Percentiles rank a stretch among this genome's conserved stretches.
phyloP scores from a whole-genome alignment of 441 rosid species.

The Breynia disticha region DNA sequence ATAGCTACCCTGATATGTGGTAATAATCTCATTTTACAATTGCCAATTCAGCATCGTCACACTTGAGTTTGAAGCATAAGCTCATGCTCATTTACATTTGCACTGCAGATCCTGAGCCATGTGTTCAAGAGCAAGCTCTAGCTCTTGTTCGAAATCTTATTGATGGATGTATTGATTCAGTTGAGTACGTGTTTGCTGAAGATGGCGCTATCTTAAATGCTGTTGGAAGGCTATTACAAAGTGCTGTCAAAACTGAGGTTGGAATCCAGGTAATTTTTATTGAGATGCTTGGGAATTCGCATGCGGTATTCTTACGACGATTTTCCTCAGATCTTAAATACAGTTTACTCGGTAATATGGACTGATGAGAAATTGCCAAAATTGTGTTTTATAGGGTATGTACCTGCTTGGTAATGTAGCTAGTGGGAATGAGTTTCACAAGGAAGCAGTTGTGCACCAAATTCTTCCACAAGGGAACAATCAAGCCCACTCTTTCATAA shows the following conservation, averaged over 20 bases:
- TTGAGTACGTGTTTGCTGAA: constrained; percentile 63
- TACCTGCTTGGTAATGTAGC: constrained; percentile 64
- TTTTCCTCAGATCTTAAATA: background rate
- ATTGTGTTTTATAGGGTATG: constrained; percentile 49
- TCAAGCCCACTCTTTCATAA: constrained; percentile 32
- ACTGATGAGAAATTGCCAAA: background rate
- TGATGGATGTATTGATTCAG: constrained; percentile 55
- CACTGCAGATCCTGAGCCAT: constrained; percentile 65
- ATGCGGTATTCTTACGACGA: background rate
- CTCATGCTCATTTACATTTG: constrained; percentile 10
- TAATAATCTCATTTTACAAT: constrained; percentile 19
- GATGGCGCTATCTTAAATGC: constrained; percentile 60
- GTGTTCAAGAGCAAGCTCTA: constrained; percentile 82
- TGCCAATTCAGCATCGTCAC: background rate
- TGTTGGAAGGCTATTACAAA: constrained; percentile 58
- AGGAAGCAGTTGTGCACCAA: constrained; percentile 74
- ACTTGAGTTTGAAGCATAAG: constrained; percentile 4
- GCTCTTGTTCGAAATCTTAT: constrained; percentile 76
- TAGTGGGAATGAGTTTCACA: constrained; percentile 70
- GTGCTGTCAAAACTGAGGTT: constrained; percentile 44
- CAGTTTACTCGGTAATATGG: background rate
- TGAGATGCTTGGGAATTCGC: background rate
- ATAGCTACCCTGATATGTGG: constrained; percentile 71
- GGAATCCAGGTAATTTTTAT: constrained; percentile 55
- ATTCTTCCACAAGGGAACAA: constrained; percentile 36